phyloP scores from a whole-genome alignment of 805 yeast species.

The Suhomyces vadensis region DNA sequence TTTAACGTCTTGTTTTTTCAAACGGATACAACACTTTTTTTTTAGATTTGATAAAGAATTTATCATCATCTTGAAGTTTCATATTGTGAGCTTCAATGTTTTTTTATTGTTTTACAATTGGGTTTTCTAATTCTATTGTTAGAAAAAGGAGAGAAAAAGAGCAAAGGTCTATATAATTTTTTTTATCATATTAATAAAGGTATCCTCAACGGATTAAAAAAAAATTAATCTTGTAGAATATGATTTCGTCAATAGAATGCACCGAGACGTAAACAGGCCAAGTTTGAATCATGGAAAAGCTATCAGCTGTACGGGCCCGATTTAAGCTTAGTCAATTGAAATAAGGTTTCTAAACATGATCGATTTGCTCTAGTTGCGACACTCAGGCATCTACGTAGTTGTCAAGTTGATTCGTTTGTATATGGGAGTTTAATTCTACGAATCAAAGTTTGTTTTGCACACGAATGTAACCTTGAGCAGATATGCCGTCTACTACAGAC shows the following conservation, averaged over 20 bases:
- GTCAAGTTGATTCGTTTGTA: too few relatives aligned
- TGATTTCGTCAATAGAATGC: not conserved
- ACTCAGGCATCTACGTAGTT: too few relatives aligned
- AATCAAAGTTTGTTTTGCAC: too few relatives aligned
- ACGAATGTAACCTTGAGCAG: too few relatives aligned
- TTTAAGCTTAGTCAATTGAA: too few relatives aligned
- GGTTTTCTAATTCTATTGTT: slow-evolving; percentile 9
- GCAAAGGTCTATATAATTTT: slow-evolving; percentile 17
- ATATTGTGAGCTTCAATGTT: slow-evolving; percentile 3
- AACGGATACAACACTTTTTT: slow-evolving; percentile 7
- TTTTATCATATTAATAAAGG: slow-evolving; percentile 22
- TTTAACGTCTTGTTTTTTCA: slow-evolving; percentile 10
- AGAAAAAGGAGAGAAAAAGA: slow-evolving; percentile 9
- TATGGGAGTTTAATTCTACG: too few relatives aligned
- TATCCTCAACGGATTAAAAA: slow-evolving; percentile 44
- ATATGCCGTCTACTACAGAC: not conserved
- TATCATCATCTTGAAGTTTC: slow-evolving; percentile 2
- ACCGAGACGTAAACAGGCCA: too few relatives aligned
- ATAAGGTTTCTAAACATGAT: too few relatives aligned
- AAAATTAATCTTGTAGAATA: slow-evolving; percentile 1
- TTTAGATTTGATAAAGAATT: slow-evolving; percentile 1
- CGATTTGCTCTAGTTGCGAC: too few relatives aligned
- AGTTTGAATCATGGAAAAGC: too few relatives aligned
- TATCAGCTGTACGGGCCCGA: too few relatives aligned
- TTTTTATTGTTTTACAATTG: slow-evolving; percentile 13